These are phyloP conservation scores for Aquilaria sinensis DNA, from an alignment of 345 rosid genomes.

Conservation along the genomic window DNA sequence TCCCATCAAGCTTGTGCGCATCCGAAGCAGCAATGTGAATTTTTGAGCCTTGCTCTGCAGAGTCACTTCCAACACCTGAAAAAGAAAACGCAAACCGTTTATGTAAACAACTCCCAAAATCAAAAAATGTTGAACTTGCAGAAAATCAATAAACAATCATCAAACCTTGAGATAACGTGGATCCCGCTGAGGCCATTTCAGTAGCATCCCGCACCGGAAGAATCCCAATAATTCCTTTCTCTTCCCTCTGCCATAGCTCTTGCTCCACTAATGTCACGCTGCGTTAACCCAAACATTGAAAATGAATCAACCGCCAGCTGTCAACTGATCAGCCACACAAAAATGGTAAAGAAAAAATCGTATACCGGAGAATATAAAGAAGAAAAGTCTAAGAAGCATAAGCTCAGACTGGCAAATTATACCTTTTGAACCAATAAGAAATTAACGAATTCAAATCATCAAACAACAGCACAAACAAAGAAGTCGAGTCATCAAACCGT, in stretches of 20 bases:
- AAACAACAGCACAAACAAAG: too few relatives aligned
- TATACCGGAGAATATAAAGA: neutral
- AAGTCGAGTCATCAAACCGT: too few relatives aligned
- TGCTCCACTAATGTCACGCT: slow-evolving; percentile 98
- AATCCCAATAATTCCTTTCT: slow-evolving; percentile 92
- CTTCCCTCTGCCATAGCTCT: slow-evolving; percentile 98
- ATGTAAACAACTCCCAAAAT: neutral
- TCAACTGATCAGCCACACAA: slow-evolving; percentile 3
- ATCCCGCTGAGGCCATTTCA: slow-evolving; percentile 42
- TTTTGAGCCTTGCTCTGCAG: slow-evolving; percentile 54
- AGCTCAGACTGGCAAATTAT: too few relatives aligned
- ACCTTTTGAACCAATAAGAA: too few relatives aligned
- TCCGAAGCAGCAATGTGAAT: slow-evolving; percentile 56
- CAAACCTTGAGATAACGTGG: slow-evolving; percentile 50
- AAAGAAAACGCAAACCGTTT: neutral
- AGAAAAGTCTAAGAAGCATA: too few relatives aligned
- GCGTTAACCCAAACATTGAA: slow-evolving; percentile 9
- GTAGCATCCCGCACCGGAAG: slow-evolving; percentile 89
- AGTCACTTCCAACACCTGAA: slow-evolving; percentile 63
- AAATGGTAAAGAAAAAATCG: neutral
- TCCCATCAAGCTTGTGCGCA: slow-evolving; percentile 70
- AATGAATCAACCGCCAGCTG: slow-evolving; percentile 3
- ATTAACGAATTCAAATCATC: too few relatives aligned
- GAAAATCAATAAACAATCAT: neutral
- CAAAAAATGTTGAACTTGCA: neutral